A percentile compares a stretch with the other conserved stretches of the same genome.
Conservation (phyloP, 306 rosid species). For the Malus orientalis region DNA sequence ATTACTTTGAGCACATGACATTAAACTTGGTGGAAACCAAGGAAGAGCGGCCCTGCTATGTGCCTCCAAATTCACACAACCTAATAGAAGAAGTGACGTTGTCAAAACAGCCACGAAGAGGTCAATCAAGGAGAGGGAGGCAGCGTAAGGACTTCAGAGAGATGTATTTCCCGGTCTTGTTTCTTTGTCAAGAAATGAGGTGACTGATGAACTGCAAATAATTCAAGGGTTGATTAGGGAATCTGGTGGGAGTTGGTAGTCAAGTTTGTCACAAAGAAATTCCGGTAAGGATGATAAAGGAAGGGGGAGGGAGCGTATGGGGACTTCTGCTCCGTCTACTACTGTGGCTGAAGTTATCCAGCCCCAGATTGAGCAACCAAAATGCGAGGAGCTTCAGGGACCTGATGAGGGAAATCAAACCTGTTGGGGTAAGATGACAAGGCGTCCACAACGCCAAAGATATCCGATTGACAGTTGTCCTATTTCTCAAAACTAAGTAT, state of each 20-base stretch:
- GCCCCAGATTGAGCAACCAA: conserved; percentile 48
- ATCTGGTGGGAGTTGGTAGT: conserved; percentile 64
- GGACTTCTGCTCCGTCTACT: conserved; percentile 22
- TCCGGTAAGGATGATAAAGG: conserved; percentile 53
- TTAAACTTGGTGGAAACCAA: conserved; percentile 46
- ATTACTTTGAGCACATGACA: conserved; percentile 73
- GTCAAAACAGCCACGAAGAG: conserved; percentile 50
- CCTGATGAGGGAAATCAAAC: conserved; percentile 66
- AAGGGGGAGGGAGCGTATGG: conserved; percentile 57
- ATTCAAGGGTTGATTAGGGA: conserved; percentile 77
- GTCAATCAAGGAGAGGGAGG: conserved; percentile 70
- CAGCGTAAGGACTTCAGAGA: conserved; percentile 82
- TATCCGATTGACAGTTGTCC: conserved; percentile 47
- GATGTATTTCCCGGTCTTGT: conserved; percentile 77
- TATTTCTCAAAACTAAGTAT: background rate
- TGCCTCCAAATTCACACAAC: conserved; percentile 47
- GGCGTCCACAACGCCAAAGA: conserved; percentile 80
- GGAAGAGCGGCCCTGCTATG: conserved; percentile 53
- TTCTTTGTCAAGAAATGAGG: conserved; percentile 79
- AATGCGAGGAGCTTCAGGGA: conserved; percentile 43
- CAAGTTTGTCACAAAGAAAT: conserved; percentile 55
- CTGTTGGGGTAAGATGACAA: conserved; percentile 79
- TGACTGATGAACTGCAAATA: conserved; percentile 80
- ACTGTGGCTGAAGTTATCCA: conserved; percentile 23
- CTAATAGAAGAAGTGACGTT: conserved; percentile 46